A percentile compares a stretch with the other conserved stretches of the same genome.
Evolutionary conservation across 192 early-diverging fungal species (phyloP).

Genomic region (Coemansia sp.): DNA sequence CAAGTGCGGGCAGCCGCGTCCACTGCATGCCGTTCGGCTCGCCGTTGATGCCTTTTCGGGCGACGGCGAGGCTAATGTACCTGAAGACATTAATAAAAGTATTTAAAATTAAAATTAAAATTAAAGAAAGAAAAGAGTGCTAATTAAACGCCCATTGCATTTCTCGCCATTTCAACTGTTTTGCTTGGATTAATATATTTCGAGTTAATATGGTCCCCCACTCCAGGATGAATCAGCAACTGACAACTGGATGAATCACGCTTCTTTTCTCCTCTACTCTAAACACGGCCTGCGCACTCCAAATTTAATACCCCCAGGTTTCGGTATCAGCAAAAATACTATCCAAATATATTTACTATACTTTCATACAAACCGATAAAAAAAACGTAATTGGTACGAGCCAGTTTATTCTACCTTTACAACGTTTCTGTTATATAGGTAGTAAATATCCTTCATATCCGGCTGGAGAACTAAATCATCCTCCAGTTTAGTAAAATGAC

Average conservation of each 20-base stretch:
- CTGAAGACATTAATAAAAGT: neutral
- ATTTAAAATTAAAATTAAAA: no score
- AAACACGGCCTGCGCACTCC: no score
- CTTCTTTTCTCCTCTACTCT: no score
- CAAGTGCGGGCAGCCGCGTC: constrained; percentile 46
- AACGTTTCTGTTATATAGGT: no score
- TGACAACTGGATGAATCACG: neutral
- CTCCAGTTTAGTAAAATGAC: neutral
- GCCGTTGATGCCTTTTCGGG: neutral
- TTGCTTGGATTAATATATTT: neutral
- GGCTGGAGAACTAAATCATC: neutral
- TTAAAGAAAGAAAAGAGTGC: neutral
- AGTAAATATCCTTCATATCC: neutral
- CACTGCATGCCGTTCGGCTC: neutral
- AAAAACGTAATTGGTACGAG: no score
- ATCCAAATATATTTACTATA: no score
- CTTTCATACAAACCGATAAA: no score
- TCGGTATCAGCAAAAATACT: no score
- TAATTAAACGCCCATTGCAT: neutral
- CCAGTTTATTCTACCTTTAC: no score
- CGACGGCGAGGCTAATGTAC: constrained; percentile 13
- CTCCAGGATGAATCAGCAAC: no score
- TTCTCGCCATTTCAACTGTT: neutral
- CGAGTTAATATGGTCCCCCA: neutral
- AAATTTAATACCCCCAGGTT: no score